phyloP scores from a whole-genome alignment of 2,329 filamentous ascomycete species.

The Exophiala bonariae region DNA sequence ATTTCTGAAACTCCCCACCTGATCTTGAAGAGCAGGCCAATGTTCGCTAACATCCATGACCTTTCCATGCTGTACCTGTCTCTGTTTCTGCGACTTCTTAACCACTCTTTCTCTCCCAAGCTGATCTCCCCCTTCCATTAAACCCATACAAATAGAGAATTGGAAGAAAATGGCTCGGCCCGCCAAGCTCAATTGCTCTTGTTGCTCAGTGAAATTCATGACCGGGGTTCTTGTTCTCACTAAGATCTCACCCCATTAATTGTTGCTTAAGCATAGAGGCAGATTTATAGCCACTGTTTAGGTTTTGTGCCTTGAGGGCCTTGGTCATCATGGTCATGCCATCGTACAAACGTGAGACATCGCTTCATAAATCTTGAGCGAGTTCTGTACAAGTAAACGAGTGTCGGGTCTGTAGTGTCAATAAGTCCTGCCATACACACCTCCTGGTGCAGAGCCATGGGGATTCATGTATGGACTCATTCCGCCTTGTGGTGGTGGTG shows the following conservation, averaged over 20 bases:
- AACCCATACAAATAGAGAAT: slow-evolving; percentile 2
- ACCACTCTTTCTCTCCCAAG: too few relatives aligned
- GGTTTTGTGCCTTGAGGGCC: too few relatives aligned
- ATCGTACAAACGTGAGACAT: slow-evolving; percentile 20
- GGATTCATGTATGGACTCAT: slow-evolving; percentile 17
- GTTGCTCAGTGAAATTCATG: not conserved
- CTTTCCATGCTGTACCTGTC: too few relatives aligned
- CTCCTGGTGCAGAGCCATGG: slow-evolving; percentile 9
- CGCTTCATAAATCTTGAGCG: not conserved
- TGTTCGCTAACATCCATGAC: too few relatives aligned
- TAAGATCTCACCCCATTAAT: too few relatives aligned
- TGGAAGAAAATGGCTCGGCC: slow-evolving; percentile 15
- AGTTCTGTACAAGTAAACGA: slow-evolving; percentile 1
- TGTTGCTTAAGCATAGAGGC: too few relatives aligned
- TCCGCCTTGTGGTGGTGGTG: slow-evolving; percentile 10
- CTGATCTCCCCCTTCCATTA: too few relatives aligned
- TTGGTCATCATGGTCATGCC: slow-evolving; percentile 12
- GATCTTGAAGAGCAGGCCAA: too few relatives aligned
- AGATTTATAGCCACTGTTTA: too few relatives aligned
- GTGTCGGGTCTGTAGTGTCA: slow-evolving; percentile 8
- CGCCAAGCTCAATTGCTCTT: slow-evolving; percentile 11
- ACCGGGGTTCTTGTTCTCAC: too few relatives aligned
- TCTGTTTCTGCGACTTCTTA: too few relatives aligned
- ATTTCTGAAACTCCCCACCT: too few relatives aligned
- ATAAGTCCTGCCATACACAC: slow-evolving; percentile 18